These are phyloP conservation scores for Tolypocladium endophyticum DNA, from an alignment of 2,329 filamentous ascomycete species.

Conservation along the genomic window DNA sequence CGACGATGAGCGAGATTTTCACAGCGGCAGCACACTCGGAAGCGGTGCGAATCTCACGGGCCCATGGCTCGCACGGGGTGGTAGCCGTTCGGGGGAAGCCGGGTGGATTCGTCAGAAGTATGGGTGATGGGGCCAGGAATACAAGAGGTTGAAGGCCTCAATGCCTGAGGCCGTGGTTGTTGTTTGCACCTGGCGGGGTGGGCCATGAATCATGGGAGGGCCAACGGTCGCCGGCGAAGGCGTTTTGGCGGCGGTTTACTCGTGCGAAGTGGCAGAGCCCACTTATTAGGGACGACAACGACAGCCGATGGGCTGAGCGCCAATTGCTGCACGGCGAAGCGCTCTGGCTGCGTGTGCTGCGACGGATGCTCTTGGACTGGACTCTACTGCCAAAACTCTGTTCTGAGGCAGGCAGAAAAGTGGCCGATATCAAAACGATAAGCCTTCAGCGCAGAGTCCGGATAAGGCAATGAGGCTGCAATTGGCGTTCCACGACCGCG, in stretches of 20 bases:
- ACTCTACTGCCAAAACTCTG: not conserved
- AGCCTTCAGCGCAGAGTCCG: slow-evolving; percentile 7
- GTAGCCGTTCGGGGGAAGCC: slow-evolving; percentile 22
- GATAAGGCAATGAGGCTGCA: slow-evolving; percentile 8
- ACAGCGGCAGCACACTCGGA: slow-evolving; percentile 8
- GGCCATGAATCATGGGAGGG: slow-evolving; percentile 6
- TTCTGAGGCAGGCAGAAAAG: slow-evolving; percentile 11
- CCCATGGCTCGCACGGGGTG: slow-evolving; percentile 11
- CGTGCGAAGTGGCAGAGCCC: not conserved
- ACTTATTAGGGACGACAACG: not conserved
- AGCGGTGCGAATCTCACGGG: slow-evolving; percentile 17
- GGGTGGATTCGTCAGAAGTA: slow-evolving; percentile 19
- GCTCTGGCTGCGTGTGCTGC: not conserved
- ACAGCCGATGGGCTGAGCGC: not conserved
- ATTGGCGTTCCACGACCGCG: not conserved
- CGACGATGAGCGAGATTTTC: slow-evolving; percentile 19
- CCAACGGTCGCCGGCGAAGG: not conserved
- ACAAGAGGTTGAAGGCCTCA: slow-evolving; percentile 7
- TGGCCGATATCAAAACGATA: slow-evolving; percentile 5
- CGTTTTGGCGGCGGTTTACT: not conserved
- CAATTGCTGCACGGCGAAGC: not conserved
- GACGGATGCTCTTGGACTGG: not conserved
- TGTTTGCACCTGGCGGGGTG: slow-evolving; percentile 4
- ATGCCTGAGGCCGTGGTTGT: slow-evolving; percentile 18
- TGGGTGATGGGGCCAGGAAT: slow-evolving; percentile 10